Evolutionary conservation across 139 green algal species (phyloP).

Genomic region (Limnomonas spitsbergensis): DNA sequence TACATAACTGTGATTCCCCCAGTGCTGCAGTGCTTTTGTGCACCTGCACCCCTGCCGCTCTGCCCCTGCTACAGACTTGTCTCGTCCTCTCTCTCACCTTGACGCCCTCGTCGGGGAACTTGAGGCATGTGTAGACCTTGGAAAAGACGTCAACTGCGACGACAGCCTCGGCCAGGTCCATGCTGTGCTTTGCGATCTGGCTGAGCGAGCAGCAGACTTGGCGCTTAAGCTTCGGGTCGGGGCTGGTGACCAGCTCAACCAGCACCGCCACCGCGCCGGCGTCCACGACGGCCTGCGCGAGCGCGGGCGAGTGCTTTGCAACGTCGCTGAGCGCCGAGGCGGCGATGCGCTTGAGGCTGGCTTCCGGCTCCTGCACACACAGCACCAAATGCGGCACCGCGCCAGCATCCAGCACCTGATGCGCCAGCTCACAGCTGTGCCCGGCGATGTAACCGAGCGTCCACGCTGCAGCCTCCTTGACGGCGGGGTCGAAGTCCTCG

Average conservation of each 20-base stretch:
- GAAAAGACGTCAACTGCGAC: constrained; percentile 87
- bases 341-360: constrained; percentile 79
- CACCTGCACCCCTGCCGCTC: no score
- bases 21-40: neutral
- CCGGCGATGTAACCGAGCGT: constrained; percentile 82
- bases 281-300: constrained; percentile 83
- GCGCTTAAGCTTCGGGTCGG: constrained; percentile 84
- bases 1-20: no score
- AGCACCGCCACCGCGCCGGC: constrained; percentile 78
- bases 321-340: constrained; percentile 81
- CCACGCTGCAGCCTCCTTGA: constrained; percentile 75
- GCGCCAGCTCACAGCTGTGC: constrained; percentile 77
- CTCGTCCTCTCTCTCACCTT: no score
- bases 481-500: constrained; percentile 85
- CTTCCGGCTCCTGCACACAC: constrained; percentile 81
- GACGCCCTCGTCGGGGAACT: constrained; percentile 80
- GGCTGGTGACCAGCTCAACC: constrained; percentile 72
- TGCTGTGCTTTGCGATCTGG: constrained; percentile 85
- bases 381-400: constrained; percentile 79
- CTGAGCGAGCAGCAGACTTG: constrained; percentile 78
- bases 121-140: constrained; percentile 83
- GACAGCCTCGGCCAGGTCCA: constrained; percentile 84
- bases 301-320: constrained; percentile 81
- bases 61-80: no score
- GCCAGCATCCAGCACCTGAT: constrained; percentile 71